A percentile compares a stretch with the other conserved stretches of the same genome.
These are phyloP conservation scores for Mallotus repandus DNA, from an alignment of 441 rosid species.

Conservation along the genomic window DNA sequence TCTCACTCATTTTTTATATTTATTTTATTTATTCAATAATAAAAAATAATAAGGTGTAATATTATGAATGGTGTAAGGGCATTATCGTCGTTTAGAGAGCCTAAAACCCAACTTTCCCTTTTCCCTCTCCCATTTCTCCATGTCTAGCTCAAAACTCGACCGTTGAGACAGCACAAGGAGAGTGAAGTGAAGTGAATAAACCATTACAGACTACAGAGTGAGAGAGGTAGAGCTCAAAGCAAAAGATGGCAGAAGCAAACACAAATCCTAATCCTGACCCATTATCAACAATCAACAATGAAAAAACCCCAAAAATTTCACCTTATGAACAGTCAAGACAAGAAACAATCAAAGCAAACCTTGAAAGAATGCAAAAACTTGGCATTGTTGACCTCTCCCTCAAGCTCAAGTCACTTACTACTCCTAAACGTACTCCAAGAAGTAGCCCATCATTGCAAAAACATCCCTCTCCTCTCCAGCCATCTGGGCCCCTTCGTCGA, in stretches of 20 bases:
- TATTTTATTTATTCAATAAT: too few relatives aligned
- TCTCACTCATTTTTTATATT: too few relatives aligned
- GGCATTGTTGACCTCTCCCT: slow-evolving; percentile 66
- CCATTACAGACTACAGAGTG: background rate
- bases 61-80: background rate
- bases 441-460: slow-evolving; percentile 20
- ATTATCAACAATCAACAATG: slow-evolving; percentile 9
- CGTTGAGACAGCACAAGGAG: slow-evolving; percentile 27
- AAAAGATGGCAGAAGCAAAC: background rate
- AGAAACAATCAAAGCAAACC: slow-evolving; percentile 74
- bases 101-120: background rate
- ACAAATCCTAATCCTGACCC: slow-evolving; percentile 15
- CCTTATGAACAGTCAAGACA: slow-evolving; percentile 72
- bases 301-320: slow-evolving; percentile 33
- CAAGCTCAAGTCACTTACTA: slow-evolving; percentile 40
- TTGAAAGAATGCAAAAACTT: slow-evolving; percentile 63
- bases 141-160: slow-evolving; percentile 23
- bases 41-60: too few relatives aligned
- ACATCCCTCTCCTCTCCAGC: slow-evolving; percentile 22
- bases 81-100: background rate
- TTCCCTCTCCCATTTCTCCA: slow-evolving; percentile 10
- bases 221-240: background rate
- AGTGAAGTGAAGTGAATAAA: too few relatives aligned
- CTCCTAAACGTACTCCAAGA: slow-evolving; percentile 31
- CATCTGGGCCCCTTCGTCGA: slow-evolving; percentile 45